Conservation (phyloP, 768 basidiomycete genomes). For the Roridomyces roridus region DNA sequence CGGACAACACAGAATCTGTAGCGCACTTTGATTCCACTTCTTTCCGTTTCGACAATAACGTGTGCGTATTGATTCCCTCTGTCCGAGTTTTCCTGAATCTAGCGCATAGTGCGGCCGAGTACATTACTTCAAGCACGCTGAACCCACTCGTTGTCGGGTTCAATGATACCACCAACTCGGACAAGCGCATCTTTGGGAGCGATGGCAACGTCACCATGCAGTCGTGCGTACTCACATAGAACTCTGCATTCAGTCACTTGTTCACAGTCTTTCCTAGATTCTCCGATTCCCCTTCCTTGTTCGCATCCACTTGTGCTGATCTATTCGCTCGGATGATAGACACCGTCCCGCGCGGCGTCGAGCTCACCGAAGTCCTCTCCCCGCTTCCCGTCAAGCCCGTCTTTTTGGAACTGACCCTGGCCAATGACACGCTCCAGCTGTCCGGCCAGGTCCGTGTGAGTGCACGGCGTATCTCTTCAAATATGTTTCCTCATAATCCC, state of each 20-base stretch:
- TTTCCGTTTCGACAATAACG: slow-evolving; percentile 3
- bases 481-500: background rate
- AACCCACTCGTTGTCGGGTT: slow-evolving; percentile 6
- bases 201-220: slow-evolving; percentile 12
- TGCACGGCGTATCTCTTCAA: background rate
- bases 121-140: background rate
- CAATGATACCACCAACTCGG: slow-evolving; percentile 14
- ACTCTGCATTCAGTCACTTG: too few relatives aligned
- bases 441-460: background rate
- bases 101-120: slow-evolving; percentile 4
- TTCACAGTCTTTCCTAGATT: background rate
- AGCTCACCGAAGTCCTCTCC: slow-evolving; percentile 9
- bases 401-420: background rate
- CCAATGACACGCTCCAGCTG: background rate
- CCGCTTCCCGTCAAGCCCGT: slow-evolving; percentile 8
- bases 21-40: slow-evolving; percentile 12
- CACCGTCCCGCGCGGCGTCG: slow-evolving; percentile 7
- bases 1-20: background rate
- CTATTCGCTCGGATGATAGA: slow-evolving; percentile 10
- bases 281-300: background rate
- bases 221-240: too few relatives aligned
- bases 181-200: slow-evolving; percentile 7
- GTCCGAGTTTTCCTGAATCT: too few relatives aligned
- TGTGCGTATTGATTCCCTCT: background rate
- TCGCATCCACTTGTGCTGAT: slow-evolving; percentile 2